Evolutionary conservation across 331 rosid species (phyloP), one percentile per base, ranked within the genome.

Genomic region (Pyracantha coccinea): DNA sequence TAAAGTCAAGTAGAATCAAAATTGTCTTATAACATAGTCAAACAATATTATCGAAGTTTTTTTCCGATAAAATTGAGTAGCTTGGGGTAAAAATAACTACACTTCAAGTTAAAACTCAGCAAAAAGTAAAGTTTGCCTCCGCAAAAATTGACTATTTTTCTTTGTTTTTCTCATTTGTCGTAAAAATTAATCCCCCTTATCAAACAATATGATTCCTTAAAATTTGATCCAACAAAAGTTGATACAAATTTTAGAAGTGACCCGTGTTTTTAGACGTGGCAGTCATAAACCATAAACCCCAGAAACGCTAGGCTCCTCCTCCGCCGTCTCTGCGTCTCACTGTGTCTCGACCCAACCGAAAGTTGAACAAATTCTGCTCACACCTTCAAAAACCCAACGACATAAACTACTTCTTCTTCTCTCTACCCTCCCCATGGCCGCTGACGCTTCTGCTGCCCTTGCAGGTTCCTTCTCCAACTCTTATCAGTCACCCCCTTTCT

Each of bases 401-500:
- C 38, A 55, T 7, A 12, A 41, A 53, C 54, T 29, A 52, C 21
- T 21, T 41, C 15, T 38, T 10, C 45, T 67, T 27, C 61, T 28
- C 25, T 50, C 13, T 15, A 20, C 72, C 35, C 8, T 20, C 31
- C 8, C 69, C 25, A 94, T 94, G 99, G 97, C 97, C 25, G 38
- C 89, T 44, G 91, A 90, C 80, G 97, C 99, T 83, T 88, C 97
- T 35, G 85, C 80, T 72, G 99, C 99, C 53, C 99, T 94, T 35
- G 93, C 97, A 86, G 98, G 97, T 93, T 31, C 54, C 25, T 20
- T 35, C 75, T 68, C 4, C 35, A 73, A 33, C 45, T 60, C 14
- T 54, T 24, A 2, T 59, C 54, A 15, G n/a, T 16, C 54, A 2
- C 59, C 4, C 20, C 16, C 27, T 57, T 75, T 21, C 12, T 2